Conservation (phyloP, 2,329 filamentous ascomycete species). For the Trichoderma citrinoviride region DNA sequence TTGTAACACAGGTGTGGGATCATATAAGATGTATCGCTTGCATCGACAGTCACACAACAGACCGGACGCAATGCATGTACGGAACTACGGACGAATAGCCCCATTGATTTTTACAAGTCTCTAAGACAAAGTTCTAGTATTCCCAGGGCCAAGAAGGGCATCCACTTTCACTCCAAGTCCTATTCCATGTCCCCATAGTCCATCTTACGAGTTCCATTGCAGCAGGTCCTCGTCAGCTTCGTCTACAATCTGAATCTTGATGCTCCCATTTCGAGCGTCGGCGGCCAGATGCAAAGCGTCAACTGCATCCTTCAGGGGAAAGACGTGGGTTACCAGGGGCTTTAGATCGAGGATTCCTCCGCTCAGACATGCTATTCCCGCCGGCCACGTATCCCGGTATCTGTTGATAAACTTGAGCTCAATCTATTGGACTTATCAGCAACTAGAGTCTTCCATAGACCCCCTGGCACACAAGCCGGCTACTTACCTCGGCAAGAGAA, state of each 20-base stretch:
- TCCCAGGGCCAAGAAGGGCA: too few species aligned
- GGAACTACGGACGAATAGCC: background rate
- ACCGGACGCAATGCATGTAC: too few species aligned
- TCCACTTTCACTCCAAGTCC: background rate
- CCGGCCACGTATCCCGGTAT: slow-evolving; percentile 11
- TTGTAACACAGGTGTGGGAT: too few species aligned
- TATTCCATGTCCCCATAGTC: background rate
- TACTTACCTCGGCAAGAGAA: slow-evolving; percentile 8
- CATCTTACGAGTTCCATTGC: background rate
- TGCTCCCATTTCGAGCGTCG: slow-evolving; percentile 4
- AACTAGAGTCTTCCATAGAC: background rate
- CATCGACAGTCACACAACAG: too few species aligned
- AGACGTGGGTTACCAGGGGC: slow-evolving; percentile 5
- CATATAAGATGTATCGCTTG: too few species aligned
- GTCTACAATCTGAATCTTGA: slow-evolving; percentile 13
- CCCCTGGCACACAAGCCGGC: too few species aligned
- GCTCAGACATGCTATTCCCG: slow-evolving; percentile 5
- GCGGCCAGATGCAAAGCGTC: slow-evolving; percentile 3
- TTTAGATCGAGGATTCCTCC: slow-evolving; percentile 8
- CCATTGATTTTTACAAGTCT: too few species aligned
- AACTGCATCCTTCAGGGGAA: background rate
- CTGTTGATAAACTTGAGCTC: slow-evolving; percentile 12
- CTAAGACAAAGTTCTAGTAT: too few species aligned
- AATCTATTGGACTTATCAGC: background rate
- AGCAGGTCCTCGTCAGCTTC: background rate